These are phyloP conservation scores for Verticillium albo-atrum DNA, from an alignment of 2,329 filamentous ascomycete species.

Conservation along the genomic window DNA sequence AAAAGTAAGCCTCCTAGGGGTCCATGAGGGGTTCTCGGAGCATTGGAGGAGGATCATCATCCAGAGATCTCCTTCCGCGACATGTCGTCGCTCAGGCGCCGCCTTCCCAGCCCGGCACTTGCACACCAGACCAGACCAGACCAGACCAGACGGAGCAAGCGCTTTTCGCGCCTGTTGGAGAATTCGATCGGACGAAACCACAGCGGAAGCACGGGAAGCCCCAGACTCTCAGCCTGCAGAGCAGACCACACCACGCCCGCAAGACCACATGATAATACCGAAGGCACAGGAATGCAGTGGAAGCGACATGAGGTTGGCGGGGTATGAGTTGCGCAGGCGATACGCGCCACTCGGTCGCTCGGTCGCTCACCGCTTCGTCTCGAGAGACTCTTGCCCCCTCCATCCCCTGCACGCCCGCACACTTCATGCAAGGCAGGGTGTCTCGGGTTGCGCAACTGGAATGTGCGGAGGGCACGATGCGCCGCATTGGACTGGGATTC, in stretches of 20 bases:
- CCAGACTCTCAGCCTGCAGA: background rate
- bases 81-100: background rate
- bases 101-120: background rate
- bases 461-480: conserved; percentile 1
- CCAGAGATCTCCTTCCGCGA: background rate
- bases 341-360: conserved; percentile 6
- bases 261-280: background rate
- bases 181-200: background rate
- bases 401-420: conserved; percentile 4
- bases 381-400: conserved; percentile 5
- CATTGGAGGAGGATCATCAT: background rate
- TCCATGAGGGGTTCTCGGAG: background rate
- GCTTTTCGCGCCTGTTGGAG: background rate
- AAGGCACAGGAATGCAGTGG: background rate
- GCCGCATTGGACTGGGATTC: background rate
- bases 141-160: background rate
- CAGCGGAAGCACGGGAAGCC: background rate
- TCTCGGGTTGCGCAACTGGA: conserved; percentile 6
- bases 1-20: background rate
- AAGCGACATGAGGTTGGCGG: background rate
- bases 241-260: background rate
- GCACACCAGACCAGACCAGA: too few species aligned
- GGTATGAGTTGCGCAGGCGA: conserved; percentile 2
- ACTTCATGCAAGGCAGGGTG: conserved; percentile 10
- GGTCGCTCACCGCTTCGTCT: conserved; percentile 13